A percentile compares a stretch with the other conserved stretches of the same genome.
phyloP scores from a whole-genome alignment of 208 protist species.

The Trypanosoma scelopori region DNA sequence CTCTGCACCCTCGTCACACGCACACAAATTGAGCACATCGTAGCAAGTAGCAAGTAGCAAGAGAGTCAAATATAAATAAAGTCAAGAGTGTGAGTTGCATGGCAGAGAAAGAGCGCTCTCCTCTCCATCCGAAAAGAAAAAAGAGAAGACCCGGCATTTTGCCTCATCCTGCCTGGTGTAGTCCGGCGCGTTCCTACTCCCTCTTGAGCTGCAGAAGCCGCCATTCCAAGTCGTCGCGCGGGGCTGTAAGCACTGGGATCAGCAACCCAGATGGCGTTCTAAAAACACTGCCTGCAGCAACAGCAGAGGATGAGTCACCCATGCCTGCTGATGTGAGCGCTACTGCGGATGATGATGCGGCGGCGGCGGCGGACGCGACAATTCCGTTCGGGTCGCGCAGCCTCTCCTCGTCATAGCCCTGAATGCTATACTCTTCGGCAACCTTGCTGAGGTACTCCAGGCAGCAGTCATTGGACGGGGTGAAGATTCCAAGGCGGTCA shows the following conservation, averaged over 20 bases:
- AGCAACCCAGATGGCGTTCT: constrained; percentile 63
- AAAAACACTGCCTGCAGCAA: constrained; percentile 29
- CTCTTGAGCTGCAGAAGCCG: constrained; percentile 65
- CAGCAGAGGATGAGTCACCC: constrained; percentile 1
- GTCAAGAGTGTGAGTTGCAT: too few relatives aligned
- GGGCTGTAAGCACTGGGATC: constrained; percentile 46
- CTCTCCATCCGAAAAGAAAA: constrained; percentile 13
- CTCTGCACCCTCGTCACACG: too few relatives aligned
- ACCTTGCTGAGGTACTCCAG: constrained; percentile 83
- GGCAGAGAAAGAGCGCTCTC: not conserved
- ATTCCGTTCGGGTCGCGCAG: constrained; percentile 62
- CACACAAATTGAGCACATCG: too few relatives aligned
- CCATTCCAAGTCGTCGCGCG: constrained; percentile 70
- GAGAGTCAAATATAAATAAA: too few relatives aligned
- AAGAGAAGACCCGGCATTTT: not conserved
- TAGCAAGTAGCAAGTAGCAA: too few relatives aligned
- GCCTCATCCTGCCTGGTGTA: not conserved
- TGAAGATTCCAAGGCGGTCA: constrained; percentile 76
- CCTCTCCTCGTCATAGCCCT: constrained; percentile 73
- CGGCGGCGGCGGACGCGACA: constrained; percentile 54
- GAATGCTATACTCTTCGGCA: constrained; percentile 70
- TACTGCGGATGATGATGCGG: constrained; percentile 14
- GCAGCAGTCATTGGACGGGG: constrained; percentile 80
- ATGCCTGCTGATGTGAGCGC: constrained; percentile 6
- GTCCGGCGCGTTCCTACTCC: not conserved